Conservation (phyloP, 352 stramenopile species). For the Phytopythium montanum region DNA sequence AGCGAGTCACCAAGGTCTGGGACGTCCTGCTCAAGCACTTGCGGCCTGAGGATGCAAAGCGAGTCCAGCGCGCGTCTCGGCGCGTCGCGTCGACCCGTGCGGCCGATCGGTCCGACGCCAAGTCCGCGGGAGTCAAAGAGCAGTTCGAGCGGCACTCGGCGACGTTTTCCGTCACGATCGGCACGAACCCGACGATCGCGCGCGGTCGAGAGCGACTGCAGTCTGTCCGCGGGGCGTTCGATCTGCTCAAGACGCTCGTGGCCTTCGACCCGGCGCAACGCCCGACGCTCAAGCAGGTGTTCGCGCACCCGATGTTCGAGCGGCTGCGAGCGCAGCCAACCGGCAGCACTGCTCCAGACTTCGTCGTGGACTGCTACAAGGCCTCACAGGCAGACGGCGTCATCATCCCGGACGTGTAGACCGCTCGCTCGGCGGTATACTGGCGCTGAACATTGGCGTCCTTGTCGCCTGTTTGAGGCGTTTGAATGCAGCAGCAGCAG, state of each 20-base stretch:
- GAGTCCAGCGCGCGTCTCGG: conserved; percentile 15
- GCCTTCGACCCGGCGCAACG: conserved; percentile 56
- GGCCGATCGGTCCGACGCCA: background rate
- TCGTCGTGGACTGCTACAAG: conserved; percentile 57
- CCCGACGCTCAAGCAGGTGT: conserved; percentile 62
- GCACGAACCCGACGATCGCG: conserved; percentile 44
- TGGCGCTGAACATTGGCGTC: background rate
- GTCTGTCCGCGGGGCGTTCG: conserved; percentile 34
- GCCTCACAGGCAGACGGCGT: conserved; percentile 7
- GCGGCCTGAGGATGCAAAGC: conserved; percentile 26
- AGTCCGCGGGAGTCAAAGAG: conserved; percentile 8
- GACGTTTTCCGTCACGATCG: conserved; percentile 44
- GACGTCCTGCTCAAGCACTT: conserved; percentile 58
- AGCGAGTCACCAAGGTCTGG: conserved; percentile 51
- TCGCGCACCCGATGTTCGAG: conserved; percentile 60
- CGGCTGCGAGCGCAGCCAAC: conserved; percentile 18
- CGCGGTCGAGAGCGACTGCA: conserved; percentile 48
- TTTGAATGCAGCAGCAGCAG: background rate
- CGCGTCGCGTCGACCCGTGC: conserved; percentile 16
- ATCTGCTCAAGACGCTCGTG: conserved; percentile 50
- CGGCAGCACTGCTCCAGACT: conserved; percentile 22
- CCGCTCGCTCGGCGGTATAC: background rate
- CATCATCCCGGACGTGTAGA: conserved; percentile 42
- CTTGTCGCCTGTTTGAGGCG: background rate
- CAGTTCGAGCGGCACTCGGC: conserved; percentile 42